Base-by-base conservation (phyloP, 805 yeast genomes). In the Martiniozyma abietophila region DNA sequence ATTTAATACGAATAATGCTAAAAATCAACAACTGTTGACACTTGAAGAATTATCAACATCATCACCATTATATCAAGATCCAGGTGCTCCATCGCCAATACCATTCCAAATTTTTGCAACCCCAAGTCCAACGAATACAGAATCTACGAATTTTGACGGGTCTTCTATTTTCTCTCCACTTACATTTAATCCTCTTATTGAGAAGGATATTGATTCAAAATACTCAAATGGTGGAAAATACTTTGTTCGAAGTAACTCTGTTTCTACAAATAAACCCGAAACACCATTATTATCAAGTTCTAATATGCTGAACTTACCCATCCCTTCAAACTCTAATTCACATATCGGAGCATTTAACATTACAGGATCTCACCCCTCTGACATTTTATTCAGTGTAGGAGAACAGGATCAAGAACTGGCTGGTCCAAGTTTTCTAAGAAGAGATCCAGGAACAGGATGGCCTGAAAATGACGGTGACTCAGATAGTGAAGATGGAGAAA, bases 211-310 rank as follows among this genome's bases (percentile, higher is more conserved):
- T 25, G 97, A 89, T 51, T 75, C 81, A 37, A 89, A 89, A 49
- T 89, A 89, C 48, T 78, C 79, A 9, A 69, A 69, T 43, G 98
- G 98, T 5, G 98, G 98, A 2, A 81, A 88, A 49, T 89, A 82
- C 51, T 86, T 76, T 50, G 83, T 81, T 11, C 48, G 44, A 18
- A 45, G n/a, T n/a, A n/a, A n/a, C n/a, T n/a, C n/a, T n/a, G n/a
- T 43, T 18, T 38, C 42, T 16, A 20, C 32, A 6, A 34, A 36
- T 33, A 25, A 25, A 15, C 17, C 28, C 5, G 28, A n/a, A n/a
- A n/a, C n/a, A n/a, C n/a, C n/a, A n/a, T n/a, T n/a, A n/a, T n/a
- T n/a, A n/a, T n/a, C n/a, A n/a, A n/a, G n/a, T n/a, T n/a, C n/a
- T n/a, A n/a, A n/a, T n/a, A n/a, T n/a, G n/a, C n/a, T n/a, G n/a